Evolutionary conservation across 495 filamentous ascomycete genomes (phyloP).

Genomic region (Mycothermus thermophilus): DNA sequence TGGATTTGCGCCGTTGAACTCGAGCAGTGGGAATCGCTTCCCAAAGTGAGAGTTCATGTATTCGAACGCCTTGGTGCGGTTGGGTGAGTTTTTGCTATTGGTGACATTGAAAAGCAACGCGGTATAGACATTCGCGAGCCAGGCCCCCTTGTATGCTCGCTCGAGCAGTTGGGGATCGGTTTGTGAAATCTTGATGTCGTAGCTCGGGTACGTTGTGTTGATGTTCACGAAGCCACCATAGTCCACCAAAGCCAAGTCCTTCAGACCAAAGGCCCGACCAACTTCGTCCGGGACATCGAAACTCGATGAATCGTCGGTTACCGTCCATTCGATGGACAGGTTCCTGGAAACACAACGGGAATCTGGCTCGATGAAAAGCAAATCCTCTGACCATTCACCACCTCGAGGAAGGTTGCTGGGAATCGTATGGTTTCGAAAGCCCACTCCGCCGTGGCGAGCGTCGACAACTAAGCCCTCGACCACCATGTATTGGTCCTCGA

Average conservation of each 20-base stretch:
- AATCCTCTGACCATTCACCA: constrained; percentile 28
- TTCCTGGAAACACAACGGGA: constrained; percentile 32
- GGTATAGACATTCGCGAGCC: constrained; percentile 24
- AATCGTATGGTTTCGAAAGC: constrained; percentile 34
- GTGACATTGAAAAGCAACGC: constrained; percentile 13
- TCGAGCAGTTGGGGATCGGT: constrained; percentile 16
- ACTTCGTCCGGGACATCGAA: too few species aligned
- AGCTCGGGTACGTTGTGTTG: constrained; percentile 14
- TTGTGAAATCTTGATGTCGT: constrained; percentile 14
- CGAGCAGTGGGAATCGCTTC: constrained; percentile 14
- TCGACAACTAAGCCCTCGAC: constrained; percentile 35
- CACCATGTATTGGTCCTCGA: constrained; percentile 16
- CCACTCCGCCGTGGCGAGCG: constrained; percentile 24
- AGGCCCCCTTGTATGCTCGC: constrained; percentile 31
- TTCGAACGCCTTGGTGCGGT: constrained; percentile 8
- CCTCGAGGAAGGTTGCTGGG: constrained; percentile 17
- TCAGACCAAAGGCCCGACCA: not conserved
- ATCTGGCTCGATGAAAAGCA: constrained; percentile 34
- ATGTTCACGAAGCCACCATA: constrained; percentile 28
- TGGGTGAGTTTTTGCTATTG: constrained; percentile 3
- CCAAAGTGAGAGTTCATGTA: constrained; percentile 24
- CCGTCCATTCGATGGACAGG: constrained; percentile 26
- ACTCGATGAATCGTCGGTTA: too few species aligned
- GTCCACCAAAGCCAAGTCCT: constrained; percentile 22
- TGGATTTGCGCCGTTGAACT: not conserved